phyloP scores from a whole-genome alignment of 352 stramenopile species.

The Aphanomyces invadans region DNA sequence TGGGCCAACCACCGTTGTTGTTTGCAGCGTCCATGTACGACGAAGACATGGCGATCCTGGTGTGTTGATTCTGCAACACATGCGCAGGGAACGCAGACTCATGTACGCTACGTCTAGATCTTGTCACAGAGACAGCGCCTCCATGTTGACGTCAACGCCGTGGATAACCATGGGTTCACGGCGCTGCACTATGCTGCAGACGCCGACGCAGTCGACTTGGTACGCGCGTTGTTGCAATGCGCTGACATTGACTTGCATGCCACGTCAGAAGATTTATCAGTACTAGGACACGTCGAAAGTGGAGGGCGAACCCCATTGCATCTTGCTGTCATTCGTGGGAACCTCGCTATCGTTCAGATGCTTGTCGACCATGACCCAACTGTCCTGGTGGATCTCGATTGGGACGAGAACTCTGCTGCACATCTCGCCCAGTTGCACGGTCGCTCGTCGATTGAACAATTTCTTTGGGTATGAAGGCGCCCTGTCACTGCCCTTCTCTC shows the following conservation, averaged over 20 bases:
- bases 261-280: constrained; percentile 28
- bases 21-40: constrained; percentile 82
- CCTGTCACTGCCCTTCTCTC: too few species aligned
- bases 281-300: constrained; percentile 45
- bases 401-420: constrained; percentile 48
- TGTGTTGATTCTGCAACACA: constrained; percentile 38
- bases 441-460: constrained; percentile 17
- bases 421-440: constrained; percentile 45
- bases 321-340: constrained; percentile 51
- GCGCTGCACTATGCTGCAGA: constrained; percentile 71
- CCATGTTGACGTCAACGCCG: constrained; percentile 50
- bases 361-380: constrained; percentile 39
- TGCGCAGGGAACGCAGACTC: too few species aligned
- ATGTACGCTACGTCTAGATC: constrained; percentile 3
- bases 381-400: constrained; percentile 33
- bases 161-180: constrained; percentile 59
- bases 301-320: constrained; percentile 66
- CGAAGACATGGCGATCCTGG: constrained; percentile 56
- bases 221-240: background rate
- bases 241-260: constrained; percentile 31
- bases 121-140: constrained; percentile 2
- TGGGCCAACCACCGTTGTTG: constrained; percentile 70
- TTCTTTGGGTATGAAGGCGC: background rate
- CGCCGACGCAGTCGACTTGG: constrained; percentile 51
- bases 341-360: constrained; percentile 39